Percentiles rank a stretch among this genome's conserved stretches.
Conservation (phyloP, 768 basidiomycete genomes). For the Podaxis rugospora region DNA sequence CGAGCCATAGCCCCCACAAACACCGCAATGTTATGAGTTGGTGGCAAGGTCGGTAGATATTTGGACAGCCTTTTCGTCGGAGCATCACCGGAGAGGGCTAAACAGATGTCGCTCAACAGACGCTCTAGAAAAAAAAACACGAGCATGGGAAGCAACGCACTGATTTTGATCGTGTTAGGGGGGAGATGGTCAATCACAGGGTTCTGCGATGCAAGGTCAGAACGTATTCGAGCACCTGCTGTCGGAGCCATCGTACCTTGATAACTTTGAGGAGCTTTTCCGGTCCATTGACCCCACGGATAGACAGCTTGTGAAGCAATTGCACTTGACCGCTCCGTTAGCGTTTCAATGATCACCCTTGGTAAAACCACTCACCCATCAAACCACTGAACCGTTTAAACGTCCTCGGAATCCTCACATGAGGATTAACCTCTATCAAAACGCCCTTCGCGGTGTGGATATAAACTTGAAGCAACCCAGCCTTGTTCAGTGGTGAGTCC, state of each 20-base stretch:
- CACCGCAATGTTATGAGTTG: slow-evolving; percentile 86
- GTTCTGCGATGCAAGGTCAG: slow-evolving; percentile 49
- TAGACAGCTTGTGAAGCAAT: slow-evolving; percentile 92
- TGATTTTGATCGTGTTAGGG: slow-evolving; percentile 92
- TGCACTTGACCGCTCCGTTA: slow-evolving; percentile 56
- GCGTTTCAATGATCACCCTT: background rate
- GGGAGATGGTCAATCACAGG: slow-evolving; percentile 94
- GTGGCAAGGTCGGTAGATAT: slow-evolving; percentile 82
- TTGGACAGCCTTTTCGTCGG: slow-evolving; percentile 74
- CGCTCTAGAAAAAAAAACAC: background rate
- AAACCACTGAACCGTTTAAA: slow-evolving; percentile 98
- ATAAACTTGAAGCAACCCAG: slow-evolving; percentile 93
- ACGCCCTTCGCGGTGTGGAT: slow-evolving; percentile 96
- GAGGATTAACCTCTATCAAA: slow-evolving; percentile 97
- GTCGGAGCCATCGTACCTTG: slow-evolving; percentile 51
- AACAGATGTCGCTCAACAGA: background rate
- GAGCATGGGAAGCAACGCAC: slow-evolving; percentile 40
- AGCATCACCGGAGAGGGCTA: slow-evolving; percentile 91
- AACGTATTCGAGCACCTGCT: background rate
- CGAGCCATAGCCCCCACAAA: slow-evolving; percentile 99
- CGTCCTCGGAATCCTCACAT: slow-evolving; percentile 94
- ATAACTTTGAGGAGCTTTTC: slow-evolving; percentile 97
- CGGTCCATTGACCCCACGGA: slow-evolving; percentile 92
- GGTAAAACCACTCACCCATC: slow-evolving; percentile 65
- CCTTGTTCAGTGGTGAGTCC: slow-evolving; percentile 97